Evolutionary conservation across 257 asterid species (phyloP), one percentile per base, ranked within the genome.

Genomic region (Haberlea rhodopensis): DNA sequence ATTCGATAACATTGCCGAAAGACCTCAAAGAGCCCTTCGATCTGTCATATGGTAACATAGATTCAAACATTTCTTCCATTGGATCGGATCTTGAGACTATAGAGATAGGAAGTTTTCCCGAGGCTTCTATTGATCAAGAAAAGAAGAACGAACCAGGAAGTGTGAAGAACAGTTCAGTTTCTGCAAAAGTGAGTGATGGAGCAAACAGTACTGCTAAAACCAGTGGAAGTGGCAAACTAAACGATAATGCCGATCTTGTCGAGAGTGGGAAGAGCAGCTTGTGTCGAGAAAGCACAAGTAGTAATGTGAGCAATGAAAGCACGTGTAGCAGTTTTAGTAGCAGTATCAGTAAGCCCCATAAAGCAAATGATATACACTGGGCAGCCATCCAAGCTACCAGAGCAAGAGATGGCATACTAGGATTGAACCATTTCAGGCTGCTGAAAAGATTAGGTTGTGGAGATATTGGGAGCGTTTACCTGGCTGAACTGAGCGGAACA

Each of bases 271-370:
- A 82, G 71, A 76, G 75, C 61, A 82, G 81, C 63, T 16, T 72
- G 46, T 74, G 81, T 72, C 66, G 87, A 55, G 85, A 63, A 32
- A 79, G 87, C 81, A 74, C 77, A 0, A 73, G 82, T 29, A 79
- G 80, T 40, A 75, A 79, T 57, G 68, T 82, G 46, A 82, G 87
- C 8, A 84, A 79, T 20, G 87, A 79, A 67, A 79, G 87, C 71
- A 71, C 81, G 1, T 79, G 82, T 60, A 82, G 84, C 81, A 82
- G 87, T 79, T 79, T 82, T 28, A 82, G 81, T 51, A 76, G 85
- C 70, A 72, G 81, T 18, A n/a, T 76, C 59, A 76, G 77, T 77
- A 82, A 82, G 31, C 87, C 87, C 55, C 87, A 82, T 64, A 79
- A 76, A 71, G 84, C 87, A 25, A 82, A 76, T 23, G 84, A 82